A percentile compares a stretch with the other conserved stretches of the same genome.
These are phyloP conservation scores for Trametes sp. DNA, from an alignment of 1,284 basidiomycete species.

Conservation along the genomic window DNA sequence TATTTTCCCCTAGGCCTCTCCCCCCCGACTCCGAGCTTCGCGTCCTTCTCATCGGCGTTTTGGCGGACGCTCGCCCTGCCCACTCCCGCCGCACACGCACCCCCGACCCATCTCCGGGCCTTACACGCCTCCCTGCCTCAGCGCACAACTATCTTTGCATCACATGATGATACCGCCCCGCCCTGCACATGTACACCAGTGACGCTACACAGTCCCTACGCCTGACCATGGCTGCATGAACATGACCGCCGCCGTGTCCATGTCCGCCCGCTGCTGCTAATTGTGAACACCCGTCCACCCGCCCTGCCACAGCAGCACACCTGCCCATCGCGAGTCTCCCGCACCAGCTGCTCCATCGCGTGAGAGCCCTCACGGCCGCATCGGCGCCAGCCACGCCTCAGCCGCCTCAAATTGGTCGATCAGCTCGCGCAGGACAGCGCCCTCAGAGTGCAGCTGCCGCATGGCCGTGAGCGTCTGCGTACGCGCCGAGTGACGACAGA, in stretches of 20 bases:
- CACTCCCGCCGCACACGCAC: conserved; percentile 25
- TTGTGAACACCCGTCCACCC: not conserved
- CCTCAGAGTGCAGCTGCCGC: conserved; percentile 86
- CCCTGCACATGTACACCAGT: not conserved
- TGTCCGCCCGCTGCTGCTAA: not conserved
- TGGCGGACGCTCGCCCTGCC: conserved; percentile 30
- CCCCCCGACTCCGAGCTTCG: conserved; percentile 29
- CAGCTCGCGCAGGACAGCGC: conserved; percentile 80
- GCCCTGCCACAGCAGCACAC: conserved; percentile 8
- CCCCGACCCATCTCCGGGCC: conserved; percentile 22
- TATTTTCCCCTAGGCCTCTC: conserved; percentile 23
- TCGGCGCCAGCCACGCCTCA: conserved; percentile 91
- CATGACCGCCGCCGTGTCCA: no score
- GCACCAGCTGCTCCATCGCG: conserved; percentile 18
- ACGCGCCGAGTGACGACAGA: conserved; percentile 22
- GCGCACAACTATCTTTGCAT: not conserved
- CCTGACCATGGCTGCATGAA: not conserved
- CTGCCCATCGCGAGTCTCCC: conserved; percentile 12
- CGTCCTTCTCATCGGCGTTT: conserved; percentile 34
- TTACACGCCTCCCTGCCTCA: not conserved
- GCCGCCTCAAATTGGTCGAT: conserved; percentile 96
- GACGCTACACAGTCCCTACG: not conserved
- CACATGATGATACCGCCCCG: not conserved
- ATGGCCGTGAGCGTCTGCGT: conserved; percentile 86
- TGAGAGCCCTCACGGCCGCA: conserved; percentile 72